Conservation (phyloP, 768 basidiomycete genomes). For the Coprinopsis cinerea region DNA sequence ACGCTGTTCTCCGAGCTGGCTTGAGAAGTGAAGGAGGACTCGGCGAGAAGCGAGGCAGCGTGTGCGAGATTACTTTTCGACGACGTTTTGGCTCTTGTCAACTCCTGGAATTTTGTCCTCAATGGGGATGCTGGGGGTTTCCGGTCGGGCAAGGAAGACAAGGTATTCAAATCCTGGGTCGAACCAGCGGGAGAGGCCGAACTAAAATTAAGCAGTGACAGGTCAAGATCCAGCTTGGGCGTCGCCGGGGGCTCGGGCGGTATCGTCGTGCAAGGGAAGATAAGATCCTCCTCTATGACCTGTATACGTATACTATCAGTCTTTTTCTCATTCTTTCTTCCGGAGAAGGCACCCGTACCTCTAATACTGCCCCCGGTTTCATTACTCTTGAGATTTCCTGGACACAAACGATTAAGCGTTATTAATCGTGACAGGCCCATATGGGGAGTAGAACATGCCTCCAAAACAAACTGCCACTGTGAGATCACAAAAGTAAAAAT, state of each 20-base stretch:
- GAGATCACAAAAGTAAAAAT: background rate
- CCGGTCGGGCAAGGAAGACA: constrained; percentile 16
- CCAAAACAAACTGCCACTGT: constrained; percentile 61
- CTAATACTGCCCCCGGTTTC: constrained; percentile 54
- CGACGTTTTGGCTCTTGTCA: background rate
- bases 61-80: background rate
- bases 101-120: constrained; percentile 1
- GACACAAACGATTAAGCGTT: constrained; percentile 8
- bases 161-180: constrained; percentile 4
- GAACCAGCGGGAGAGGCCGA: background rate
- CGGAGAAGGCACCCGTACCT: constrained; percentile 38
- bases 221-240: constrained; percentile 13
- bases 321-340: background rate
- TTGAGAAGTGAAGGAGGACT: constrained; percentile 1
- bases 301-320: constrained; percentile 18
- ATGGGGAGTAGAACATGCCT: constrained; percentile 35
- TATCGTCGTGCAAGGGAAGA: constrained; percentile 51
- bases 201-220: constrained; percentile 16
- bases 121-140: constrained; percentile 8
- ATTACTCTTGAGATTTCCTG: constrained; percentile 68
- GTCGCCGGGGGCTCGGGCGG: constrained; percentile 16
- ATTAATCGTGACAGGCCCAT: constrained; percentile 12
- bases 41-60: background rate
- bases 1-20: background rate
- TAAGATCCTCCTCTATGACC: constrained; percentile 70